Base-by-base conservation (phyloP, 768 basidiomycete genomes). In the Podaxis sp. region DNA sequence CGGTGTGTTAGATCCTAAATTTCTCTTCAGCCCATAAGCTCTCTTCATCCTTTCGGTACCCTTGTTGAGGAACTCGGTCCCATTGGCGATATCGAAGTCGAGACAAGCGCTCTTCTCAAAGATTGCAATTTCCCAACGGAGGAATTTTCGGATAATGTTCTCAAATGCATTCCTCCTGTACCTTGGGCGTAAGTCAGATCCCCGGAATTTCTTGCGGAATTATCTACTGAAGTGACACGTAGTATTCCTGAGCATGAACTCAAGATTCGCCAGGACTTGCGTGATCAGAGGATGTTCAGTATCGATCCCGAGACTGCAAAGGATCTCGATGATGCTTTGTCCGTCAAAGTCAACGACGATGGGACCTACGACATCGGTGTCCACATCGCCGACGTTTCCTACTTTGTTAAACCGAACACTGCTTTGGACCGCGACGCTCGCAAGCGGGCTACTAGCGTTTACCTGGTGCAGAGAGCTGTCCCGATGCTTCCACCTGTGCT, bases 51-150 rank as follows among this genome's bases (percentile, higher is more conserved):
- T 8, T 99, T 99, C 74, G 97, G 97, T 60, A 98, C 96, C 20
- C 79, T 99, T 41, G 97, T 98, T 26, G 97, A 99, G 74, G 96
- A 99, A 73, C 84, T 99, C 55, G 97, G 97, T 50, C 90, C 95
- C 20, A 99, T 99, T 65, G 97, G 97, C n/a, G 93, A 99, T 67
- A 89, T 96, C 56, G 95, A 99, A 75, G 95, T 97, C 7, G 97
- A 99, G 77, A 99, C 96, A 4, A 96, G 93, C 65, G 97, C 97
- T 7, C 80, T 99, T 64, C 81, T 99, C 66, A 99, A 99, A 75
- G 97, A 99, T 74, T 98, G 95, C 82, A 98, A 98, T 77, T 98
- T 98, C 87, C 94, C 96, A 2, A 92, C 94, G 0, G 95, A 96
- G 74, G 97, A 99, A 66, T 99, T 99, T 76, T 86, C 89, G 8